Percentiles rank a stretch among this genome's conserved stretches.
These are phyloP conservation scores for Penicillium sp. DNA, from an alignment of 2,329 filamentous ascomycete genomes.

Conservation along the genomic window DNA sequence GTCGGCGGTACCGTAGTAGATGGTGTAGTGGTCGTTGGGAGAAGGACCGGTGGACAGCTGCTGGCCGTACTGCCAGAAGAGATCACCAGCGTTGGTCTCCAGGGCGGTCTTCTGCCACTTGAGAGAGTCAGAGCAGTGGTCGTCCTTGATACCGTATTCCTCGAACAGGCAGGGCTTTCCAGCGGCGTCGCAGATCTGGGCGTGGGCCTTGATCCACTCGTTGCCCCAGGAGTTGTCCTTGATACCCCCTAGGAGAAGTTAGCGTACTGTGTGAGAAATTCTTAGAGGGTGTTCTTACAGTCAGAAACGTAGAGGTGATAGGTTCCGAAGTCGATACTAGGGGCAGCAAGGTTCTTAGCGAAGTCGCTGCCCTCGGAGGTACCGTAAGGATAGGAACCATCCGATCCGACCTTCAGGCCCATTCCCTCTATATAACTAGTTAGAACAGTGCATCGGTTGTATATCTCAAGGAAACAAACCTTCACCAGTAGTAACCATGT, in stretches of 20 bases:
- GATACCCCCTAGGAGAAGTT: conserved; percentile 32
- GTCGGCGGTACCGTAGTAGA: conserved; percentile 33
- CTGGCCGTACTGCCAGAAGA: conserved; percentile 41
- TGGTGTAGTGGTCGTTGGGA: conserved; percentile 23
- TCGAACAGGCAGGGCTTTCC: conserved; percentile 45
- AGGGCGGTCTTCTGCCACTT: conserved; percentile 39
- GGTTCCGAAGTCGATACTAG: conserved; percentile 56
- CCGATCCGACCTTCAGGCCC: conserved; percentile 46
- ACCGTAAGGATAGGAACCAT: conserved; percentile 54
- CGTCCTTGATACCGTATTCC: conserved; percentile 37
- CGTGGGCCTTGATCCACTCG: conserved; percentile 50
- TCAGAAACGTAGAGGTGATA: conserved; percentile 53
- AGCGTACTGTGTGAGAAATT: background rate
- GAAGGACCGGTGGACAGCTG: conserved; percentile 18
- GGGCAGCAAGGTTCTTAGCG: conserved; percentile 51
- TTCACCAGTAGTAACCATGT: conserved; percentile 63
- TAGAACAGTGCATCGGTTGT: background rate
- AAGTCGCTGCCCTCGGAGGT: conserved; percentile 54
- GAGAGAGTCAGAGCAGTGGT: conserved; percentile 30
- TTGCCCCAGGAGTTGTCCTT: conserved; percentile 43
- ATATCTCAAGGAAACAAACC: conserved; percentile 16
- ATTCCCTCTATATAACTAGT: conserved; percentile 51
- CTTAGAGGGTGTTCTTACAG: conserved; percentile 35
- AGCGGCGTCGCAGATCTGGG: conserved; percentile 33
- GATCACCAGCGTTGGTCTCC: conserved; percentile 29